Evolutionary conservation across 495 filamentous ascomycete genomes (phyloP), one percentile per base, ranked within the genome.

Genomic region (Lasiosphaeria hispida): DNA sequence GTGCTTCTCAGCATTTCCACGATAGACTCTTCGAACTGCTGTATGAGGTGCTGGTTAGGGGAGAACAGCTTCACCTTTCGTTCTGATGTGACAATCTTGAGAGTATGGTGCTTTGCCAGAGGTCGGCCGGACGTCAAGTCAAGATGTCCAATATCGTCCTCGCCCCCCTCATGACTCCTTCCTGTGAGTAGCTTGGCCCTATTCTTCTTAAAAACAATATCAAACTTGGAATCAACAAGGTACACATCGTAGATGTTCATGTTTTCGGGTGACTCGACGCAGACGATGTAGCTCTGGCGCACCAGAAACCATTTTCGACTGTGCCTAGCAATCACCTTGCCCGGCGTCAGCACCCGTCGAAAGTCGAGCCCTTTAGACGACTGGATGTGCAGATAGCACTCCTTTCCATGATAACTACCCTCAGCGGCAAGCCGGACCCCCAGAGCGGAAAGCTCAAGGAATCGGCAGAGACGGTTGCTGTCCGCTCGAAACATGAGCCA

Each of bases 201-300:
- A 58, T 80, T 84, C 64, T 87, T 88, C 65, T 87, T 87, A 35
- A 88, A 83, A 48, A 91, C 83, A 23, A 96, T 83, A 37, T 82
- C 78, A 71, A 97, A 99, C 57, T 85, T 82, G 1, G 89, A 76
- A 64, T 99, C 94, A 17, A 96, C 88, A 8, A 99, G 80, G 68
- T 97, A 96, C 60, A 97, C 94, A 75, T 99, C 94, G 67, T 97
- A 97, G 40, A 97, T 96, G 67, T 96, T 95, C 92, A 97, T 96
- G 62, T 92, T 93, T 64, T 97, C 93, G 10, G 94, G 94, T 0
- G 92, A 96, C 68, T 99, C 92, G 40, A 97, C 92, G 61, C 95
- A 97, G 55, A 96, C 93, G 54, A 99, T 86, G 63, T 97, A 99
- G 70, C 90, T 96, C 69, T 97, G 92, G 47, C 94, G 80, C n/a